These are phyloP conservation scores for Calocera viscosa DNA, from an alignment of 768 basidiomycete species.

Conservation along the genomic window DNA sequence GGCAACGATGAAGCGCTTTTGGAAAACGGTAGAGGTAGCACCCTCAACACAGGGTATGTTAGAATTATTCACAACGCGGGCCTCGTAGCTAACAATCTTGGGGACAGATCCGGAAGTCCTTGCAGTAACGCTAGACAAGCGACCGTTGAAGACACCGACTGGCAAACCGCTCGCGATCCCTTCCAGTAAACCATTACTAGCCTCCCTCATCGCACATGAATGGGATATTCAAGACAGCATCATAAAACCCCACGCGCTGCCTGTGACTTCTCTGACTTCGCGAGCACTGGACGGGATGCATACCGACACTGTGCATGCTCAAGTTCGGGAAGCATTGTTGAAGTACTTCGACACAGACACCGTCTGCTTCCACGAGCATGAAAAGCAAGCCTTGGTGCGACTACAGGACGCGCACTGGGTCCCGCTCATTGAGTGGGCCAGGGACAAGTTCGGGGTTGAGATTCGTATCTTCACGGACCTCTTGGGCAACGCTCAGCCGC, in stretches of 20 bases:
- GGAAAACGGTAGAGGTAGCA: slow-evolving; percentile 80
- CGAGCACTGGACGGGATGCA: slow-evolving; percentile 72
- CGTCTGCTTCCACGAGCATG: slow-evolving; percentile 74
- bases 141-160: slow-evolving; percentile 74
- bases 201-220: slow-evolving; percentile 80
- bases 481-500: slow-evolving; percentile 54
- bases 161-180: slow-evolving; percentile 70
- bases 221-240: slow-evolving; percentile 88
- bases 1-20: slow-evolving; percentile 76
- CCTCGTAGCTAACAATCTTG: not conserved
- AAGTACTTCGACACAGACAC: slow-evolving; percentile 92
- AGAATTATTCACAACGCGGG: not conserved
- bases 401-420: slow-evolving; percentile 80
- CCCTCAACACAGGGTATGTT: slow-evolving; percentile 30
- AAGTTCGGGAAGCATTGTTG: slow-evolving; percentile 57
- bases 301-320: slow-evolving; percentile 41
- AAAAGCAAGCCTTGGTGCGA: slow-evolving; percentile 58
- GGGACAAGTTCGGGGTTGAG: slow-evolving; percentile 50
- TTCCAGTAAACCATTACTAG: slow-evolving; percentile 52
- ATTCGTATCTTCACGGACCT: slow-evolving; percentile 61
- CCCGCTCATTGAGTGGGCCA: slow-evolving; percentile 71
- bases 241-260: slow-evolving; percentile 80
- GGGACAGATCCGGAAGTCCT: slow-evolving; percentile 25
- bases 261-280: slow-evolving; percentile 88
- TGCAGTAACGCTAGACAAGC: slow-evolving; percentile 64